Evolutionary conservation across 2,329 filamentous ascomycete species (phyloP).

Genomic region (Trichoderma sp.): DNA sequence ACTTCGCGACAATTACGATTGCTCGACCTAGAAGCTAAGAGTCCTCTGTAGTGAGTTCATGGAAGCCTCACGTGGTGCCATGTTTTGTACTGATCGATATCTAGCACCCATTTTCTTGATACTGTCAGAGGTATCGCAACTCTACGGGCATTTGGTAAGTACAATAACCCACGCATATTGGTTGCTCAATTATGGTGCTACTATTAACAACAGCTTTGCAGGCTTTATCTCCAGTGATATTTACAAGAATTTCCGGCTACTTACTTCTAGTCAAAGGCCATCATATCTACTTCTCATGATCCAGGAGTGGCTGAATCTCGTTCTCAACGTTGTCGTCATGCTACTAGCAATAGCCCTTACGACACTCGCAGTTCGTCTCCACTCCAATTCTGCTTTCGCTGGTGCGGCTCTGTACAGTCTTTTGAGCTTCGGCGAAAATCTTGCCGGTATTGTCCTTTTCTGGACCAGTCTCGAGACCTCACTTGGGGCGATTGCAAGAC

Average conservation of each 20-base stretch:
- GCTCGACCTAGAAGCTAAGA: not conserved
- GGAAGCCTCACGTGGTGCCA: not conserved
- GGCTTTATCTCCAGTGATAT: not conserved
- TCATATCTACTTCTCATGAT: not conserved
- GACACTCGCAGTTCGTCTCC: not conserved
- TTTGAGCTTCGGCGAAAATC: not conserved
- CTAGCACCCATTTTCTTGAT: not conserved
- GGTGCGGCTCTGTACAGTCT: not conserved
- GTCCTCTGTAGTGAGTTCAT: not conserved
- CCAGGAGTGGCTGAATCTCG: not conserved
- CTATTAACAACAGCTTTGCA: not conserved
- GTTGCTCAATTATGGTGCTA: not conserved
- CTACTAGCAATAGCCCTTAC: not conserved
- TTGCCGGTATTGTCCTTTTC: not conserved
- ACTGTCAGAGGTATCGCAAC: not conserved
- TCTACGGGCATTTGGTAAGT: not conserved
- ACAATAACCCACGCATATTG: not conserved
- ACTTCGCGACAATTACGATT: not conserved
- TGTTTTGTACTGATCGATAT: not conserved
- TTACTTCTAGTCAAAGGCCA: not conserved
- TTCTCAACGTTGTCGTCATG: not conserved
- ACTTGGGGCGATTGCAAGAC: not conserved
- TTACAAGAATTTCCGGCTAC: not conserved
- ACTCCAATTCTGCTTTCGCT: not conserved
- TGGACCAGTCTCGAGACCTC: not conserved